These are phyloP conservation scores for Rhododendron henanense DNA, from an alignment of 148 eudicot species.

Conservation along the genomic window DNA sequence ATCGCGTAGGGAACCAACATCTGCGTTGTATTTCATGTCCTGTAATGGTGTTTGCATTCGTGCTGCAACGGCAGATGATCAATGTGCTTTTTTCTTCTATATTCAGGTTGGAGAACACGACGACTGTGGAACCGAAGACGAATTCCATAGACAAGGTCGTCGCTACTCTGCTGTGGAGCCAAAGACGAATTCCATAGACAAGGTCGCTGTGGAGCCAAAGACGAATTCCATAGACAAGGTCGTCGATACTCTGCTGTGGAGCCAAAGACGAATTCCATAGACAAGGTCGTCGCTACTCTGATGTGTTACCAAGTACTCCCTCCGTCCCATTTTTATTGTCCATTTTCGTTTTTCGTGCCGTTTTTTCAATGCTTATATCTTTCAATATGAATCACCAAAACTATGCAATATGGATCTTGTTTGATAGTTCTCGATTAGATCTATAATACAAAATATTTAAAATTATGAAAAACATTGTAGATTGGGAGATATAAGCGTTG, in stretches of 20 bases:
- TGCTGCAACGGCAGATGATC: neutral
- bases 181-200: constrained; percentile 58
- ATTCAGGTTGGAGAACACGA: constrained; percentile 40
- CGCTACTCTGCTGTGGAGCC: constrained; percentile 35
- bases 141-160: constrained; percentile 69
- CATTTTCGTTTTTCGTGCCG: too few species aligned
- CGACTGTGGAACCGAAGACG: constrained; percentile 37
- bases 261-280: constrained; percentile 54
- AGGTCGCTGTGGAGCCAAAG: constrained; percentile 49
- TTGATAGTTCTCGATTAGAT: too few species aligned
- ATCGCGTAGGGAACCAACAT: neutral
- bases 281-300: constrained; percentile 53
- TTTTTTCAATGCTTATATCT: too few species aligned
- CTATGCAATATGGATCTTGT: too few species aligned
- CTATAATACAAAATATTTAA: too few species aligned
- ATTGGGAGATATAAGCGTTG: too few species aligned
- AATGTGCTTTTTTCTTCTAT: neutral
- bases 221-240: constrained; percentile 68
- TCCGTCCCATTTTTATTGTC: too few species aligned
- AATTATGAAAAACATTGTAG: too few species aligned
- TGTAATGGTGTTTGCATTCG: neutral
- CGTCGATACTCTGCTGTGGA: constrained; percentile 37
- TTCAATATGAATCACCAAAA: too few species aligned
- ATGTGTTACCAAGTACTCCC: too few species aligned
- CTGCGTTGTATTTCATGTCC: neutral